Base-by-base conservation (phyloP, 371 early-diverging fungal genomes). In the Mortierella sp. region DNA sequence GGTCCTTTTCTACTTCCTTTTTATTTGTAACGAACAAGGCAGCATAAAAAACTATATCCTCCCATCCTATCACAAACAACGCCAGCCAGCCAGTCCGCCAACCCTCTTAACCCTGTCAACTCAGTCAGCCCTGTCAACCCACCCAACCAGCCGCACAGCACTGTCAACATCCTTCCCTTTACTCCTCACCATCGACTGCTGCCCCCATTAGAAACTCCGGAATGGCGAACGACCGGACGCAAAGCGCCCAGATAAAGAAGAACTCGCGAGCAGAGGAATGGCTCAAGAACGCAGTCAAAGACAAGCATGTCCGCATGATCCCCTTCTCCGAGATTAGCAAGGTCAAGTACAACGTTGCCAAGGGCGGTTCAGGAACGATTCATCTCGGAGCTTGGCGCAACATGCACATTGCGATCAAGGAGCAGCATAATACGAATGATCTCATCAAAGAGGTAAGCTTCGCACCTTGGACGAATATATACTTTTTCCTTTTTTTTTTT, bases 371-470 rank as follows among this genome's bases (percentile, higher is more conserved):
- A 27, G 85, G 85, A 27, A 85, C 85, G 18, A 85, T 85, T 41
- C 85, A 85, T 78, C 82, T 85, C n/a, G 85, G 85, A 27, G 85
- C 85, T 18, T 85, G 85, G 85, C 73, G 85, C 43, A 85, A 85
- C 70, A 85, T 85, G 85, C 85, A 85, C 54, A 76, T 85, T 49
- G 85, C 85, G 75, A 85, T 85, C 79, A 85, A 85, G 79, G 85
- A 85, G 68, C 85, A 85, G 54, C 85, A 85, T 56, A 85, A 85
- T n/a, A 85, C 85, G 29, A 78, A 78, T 38, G 85, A 85, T 71
- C 85, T 85, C 65, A 85, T 85, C 77, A 85, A 85, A 78, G 85
- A 85, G 85, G 85, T 85, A 85, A 76, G 51, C 51, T 51, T 51
- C 51, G 5, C 51, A 51, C 21, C 21, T 51, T 51, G 51, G 4